phyloP scores from a whole-genome alignment of 1,284 basidiomycete species.

The Cutaneotrichosporon sp. region DNA sequence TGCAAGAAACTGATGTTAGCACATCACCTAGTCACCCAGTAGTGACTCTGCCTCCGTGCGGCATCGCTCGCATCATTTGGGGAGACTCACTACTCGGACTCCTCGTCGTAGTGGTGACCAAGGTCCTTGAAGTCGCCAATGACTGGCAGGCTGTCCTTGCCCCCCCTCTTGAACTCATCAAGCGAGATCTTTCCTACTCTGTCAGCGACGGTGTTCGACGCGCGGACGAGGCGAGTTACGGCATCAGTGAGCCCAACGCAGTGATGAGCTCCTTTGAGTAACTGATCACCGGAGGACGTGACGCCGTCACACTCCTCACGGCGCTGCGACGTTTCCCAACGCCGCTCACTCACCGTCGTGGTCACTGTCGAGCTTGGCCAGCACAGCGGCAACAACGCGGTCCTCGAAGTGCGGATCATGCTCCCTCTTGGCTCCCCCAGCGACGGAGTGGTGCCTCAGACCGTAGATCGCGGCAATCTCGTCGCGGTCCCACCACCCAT shows the following conservation, averaged over 20 bases:
- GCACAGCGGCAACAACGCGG: conserved; percentile 69
- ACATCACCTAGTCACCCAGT: background rate
- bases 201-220: conserved; percentile 9
- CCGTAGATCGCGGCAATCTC: conserved; percentile 91
- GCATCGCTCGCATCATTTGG: too few relatives aligned
- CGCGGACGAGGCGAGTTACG: background rate
- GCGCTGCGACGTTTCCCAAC: too few relatives aligned
- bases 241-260: too few relatives aligned
- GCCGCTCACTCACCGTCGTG: conserved; percentile 61
- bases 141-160: conserved; percentile 68
- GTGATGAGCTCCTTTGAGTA: too few relatives aligned
- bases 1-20: conserved; percentile 62
- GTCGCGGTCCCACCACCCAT: conserved; percentile 65
- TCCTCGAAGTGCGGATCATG: conserved; percentile 56
- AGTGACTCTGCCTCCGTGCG: background rate
- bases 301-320: too few relatives aligned
- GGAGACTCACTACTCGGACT: conserved; percentile 52
- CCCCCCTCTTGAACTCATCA: conserved; percentile 74
- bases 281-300: background rate
- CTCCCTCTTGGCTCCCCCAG: conserved; percentile 71
- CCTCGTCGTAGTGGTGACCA: conserved; percentile 59
- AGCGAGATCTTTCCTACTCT: conserved; percentile 60
- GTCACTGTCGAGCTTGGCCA: conserved; percentile 70
- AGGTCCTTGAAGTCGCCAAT: conserved; percentile 85
- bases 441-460: conserved; percentile 89